These are phyloP conservation scores for Baorangia bicolor DNA, from an alignment of 768 basidiomycete genomes.

Conservation along the genomic window DNA sequence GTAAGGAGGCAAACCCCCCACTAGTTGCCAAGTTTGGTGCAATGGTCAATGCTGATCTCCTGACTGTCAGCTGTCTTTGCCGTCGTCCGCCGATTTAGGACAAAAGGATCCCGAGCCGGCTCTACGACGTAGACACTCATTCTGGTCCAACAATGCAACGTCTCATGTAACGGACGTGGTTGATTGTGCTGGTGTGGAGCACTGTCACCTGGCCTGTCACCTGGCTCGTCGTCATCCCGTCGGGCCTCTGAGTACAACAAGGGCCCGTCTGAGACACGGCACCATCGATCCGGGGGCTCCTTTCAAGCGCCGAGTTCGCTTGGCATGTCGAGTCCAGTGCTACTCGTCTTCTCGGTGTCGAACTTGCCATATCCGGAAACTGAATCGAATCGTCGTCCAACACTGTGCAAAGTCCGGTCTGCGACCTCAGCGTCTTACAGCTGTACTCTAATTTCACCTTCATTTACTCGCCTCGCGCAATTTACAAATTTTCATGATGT, in stretches of 20 bases:
- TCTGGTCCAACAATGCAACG: slow-evolving; percentile 11
- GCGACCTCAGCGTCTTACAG: no score
- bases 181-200: slow-evolving; percentile 2
- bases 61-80: not conserved
- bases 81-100: slow-evolving; percentile 4
- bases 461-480: not conserved
- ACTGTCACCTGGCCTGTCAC: not conserved
- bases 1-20: not conserved
- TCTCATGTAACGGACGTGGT: not conserved
- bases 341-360: slow-evolving; percentile 8
- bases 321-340: not conserved
- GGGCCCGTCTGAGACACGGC: slow-evolving; percentile 4
- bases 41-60: not conserved
- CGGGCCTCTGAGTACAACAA: slow-evolving; percentile 1
- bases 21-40: not conserved
- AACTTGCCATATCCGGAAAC: slow-evolving; percentile 8
- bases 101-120: not conserved
- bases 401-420: not conserved
- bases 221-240: not conserved
- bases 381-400: not conserved
- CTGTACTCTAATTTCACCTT: no score
- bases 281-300: no score
- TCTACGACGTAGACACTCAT: not conserved
- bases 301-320: not conserved
- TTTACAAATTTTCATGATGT: no score